Base-by-base conservation (phyloP, 129 eudicot genomes). In the Pseudognaphalium luteoalbum region DNA sequence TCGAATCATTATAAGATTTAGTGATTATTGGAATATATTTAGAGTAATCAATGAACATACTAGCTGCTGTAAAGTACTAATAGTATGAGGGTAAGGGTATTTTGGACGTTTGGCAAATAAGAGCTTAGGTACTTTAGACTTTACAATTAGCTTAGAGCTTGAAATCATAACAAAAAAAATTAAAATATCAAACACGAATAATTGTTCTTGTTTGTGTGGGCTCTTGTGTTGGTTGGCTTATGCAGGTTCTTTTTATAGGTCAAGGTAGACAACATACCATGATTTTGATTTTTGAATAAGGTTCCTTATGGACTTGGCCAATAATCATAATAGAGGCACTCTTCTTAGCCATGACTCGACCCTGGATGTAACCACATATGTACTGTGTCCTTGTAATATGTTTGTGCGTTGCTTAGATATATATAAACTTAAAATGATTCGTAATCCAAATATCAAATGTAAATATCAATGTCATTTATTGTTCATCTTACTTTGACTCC, bases 1-100 rank as follows among this genome's bases (percentile, higher is more conserved):
- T 42, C 60, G 60, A 74, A 74, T 41, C 30, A 4, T 74, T 42
- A 7, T 50, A 50, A 28, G 0, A 16, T 47, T 28, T 62, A 74
- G 78, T 74, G 70, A 19, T 74, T 37, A 16, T n/a, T 42, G 39
- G 78, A 74, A 61, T 74, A 22, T 41, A 61, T 7, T 39, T 60
- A 0, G 59, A 15, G 78, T 61, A 60, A 8, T 22, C 37, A 44
- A 25, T 25, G 7, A 60, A 7, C 50, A 54, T 71, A 32, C 56
- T 71, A 71, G 76, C 54, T 52, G 75, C 42, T 72, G 54, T 19
- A 54, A 72, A 72, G 11, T 32, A 15, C 47, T 3, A n/a, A 54
- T 11, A 32, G 1, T 52, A 39, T 21, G 41, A 70, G n/a, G 30
- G 21, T 50, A 70, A 70, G 20, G n/a, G 44, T 30, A 14, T 63